Conservation (phyloP, 257 asterid species). For the Paraleonurus japonicus region DNA sequence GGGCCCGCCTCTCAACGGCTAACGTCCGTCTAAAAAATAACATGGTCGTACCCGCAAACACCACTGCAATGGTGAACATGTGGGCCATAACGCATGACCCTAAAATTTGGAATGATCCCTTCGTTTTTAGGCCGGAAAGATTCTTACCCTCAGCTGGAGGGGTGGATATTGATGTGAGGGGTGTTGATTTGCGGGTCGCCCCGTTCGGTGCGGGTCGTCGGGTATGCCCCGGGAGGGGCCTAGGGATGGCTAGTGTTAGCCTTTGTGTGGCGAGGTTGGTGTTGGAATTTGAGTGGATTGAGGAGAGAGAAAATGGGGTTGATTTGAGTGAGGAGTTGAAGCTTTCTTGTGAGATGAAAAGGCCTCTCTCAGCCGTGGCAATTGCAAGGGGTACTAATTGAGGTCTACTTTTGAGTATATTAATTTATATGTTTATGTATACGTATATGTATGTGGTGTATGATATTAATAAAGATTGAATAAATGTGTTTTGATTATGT, state of each 20-base stretch:
- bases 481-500: no score
- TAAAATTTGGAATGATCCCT: conserved; percentile 35
- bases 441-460: no score
- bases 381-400: conserved; percentile 28
- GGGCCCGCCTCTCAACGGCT: conserved; percentile 47
- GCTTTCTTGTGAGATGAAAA: conserved; percentile 67
- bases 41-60: conserved; percentile 48
- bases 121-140: conserved; percentile 42
- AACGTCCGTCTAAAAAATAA: conserved; percentile 47
- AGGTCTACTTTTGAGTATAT: no score
- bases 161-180: conserved; percentile 39
- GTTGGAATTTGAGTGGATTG: conserved; percentile 36
- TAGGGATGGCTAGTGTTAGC: conserved; percentile 46
- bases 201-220: conserved; percentile 65
- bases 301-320: conserved; percentile 16
- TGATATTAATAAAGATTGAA: no score
- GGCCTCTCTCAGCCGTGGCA: conserved; percentile 40
- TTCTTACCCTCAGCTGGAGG: conserved; percentile 31
- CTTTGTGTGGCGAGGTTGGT: conserved; percentile 61
- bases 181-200: conserved; percentile 49
- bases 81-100: conserved; percentile 64
- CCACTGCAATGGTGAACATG: conserved; percentile 63
- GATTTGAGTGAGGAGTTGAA: conserved; percentile 53
- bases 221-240: conserved; percentile 57
- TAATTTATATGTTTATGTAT: no score